Evolutionary conservation across 371 early-diverging fungal genomes (phyloP).

Genomic region (Zopfochytrium polystomum): DNA sequence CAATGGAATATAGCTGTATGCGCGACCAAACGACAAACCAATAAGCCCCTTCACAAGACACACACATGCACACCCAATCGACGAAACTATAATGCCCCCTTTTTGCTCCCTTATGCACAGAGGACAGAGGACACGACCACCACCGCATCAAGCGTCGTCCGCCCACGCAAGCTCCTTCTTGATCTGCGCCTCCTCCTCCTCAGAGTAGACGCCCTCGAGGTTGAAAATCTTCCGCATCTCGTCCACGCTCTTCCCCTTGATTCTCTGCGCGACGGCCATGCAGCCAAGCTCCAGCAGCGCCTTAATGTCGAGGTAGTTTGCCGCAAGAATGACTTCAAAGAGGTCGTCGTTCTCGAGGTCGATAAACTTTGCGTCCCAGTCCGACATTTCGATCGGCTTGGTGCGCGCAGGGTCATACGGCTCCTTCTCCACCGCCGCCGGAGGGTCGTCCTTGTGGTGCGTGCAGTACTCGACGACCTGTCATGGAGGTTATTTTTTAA

Average conservation of each 20-base stretch:
- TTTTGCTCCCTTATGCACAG: too few species aligned
- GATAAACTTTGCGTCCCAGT: slow-evolving; percentile 80
- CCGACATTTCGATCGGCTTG: slow-evolving; percentile 64
- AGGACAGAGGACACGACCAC: too few species aligned
- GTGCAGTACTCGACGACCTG: slow-evolving; percentile 80
- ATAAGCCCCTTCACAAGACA: too few species aligned
- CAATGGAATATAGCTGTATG: too few species aligned
- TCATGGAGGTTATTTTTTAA: too few species aligned
- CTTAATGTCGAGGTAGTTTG: slow-evolving; percentile 96
- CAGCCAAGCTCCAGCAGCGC: slow-evolving; percentile 84
- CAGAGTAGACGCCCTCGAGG: slow-evolving; percentile 2
- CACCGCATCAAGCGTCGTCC: too few species aligned
- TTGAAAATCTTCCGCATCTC: neutral
- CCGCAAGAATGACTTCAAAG: slow-evolving; percentile 82
- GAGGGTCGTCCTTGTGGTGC: slow-evolving; percentile 74
- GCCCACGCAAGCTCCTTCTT: too few species aligned
- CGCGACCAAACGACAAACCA: too few species aligned
- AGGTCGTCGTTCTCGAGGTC: slow-evolving; percentile 86
- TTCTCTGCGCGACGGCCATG: too few species aligned
- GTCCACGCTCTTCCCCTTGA: neutral
- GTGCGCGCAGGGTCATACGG: slow-evolving; percentile 44
- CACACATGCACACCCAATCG: too few species aligned
- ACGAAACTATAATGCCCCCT: too few species aligned
- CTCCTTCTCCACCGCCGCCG: slow-evolving; percentile 49
- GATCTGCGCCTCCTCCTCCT: too few species aligned